These are phyloP conservation scores for Ananas comosus DNA, from an alignment of 176 grass and related monocot genomes.

Conservation along the genomic window DNA sequence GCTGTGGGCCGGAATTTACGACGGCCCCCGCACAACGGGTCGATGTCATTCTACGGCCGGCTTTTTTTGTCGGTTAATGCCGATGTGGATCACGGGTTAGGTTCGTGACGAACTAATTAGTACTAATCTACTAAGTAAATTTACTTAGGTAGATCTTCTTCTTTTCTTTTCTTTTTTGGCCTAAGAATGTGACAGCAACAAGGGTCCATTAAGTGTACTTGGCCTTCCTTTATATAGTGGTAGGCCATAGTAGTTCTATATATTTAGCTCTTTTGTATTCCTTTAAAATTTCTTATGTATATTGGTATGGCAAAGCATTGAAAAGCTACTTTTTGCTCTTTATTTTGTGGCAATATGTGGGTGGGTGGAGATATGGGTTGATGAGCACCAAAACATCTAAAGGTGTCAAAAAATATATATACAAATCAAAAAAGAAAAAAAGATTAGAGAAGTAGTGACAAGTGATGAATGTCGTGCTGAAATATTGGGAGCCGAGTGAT, in stretches of 20 bases:
- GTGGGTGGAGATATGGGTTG: neutral
- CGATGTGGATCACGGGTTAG: neutral
- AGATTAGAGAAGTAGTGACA: no score
- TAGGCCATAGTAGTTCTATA: conserved; percentile 3
- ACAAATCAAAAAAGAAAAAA: no score
- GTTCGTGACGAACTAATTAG: neutral
- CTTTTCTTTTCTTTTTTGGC: neutral
- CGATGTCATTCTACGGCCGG: neutral
- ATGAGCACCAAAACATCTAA: neutral
- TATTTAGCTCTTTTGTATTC: conserved; percentile 5
- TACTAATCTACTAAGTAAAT: neutral
- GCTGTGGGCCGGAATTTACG: neutral
- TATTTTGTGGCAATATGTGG: neutral
- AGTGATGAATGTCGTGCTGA: no score
- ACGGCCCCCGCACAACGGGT: neutral
- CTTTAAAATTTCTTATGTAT: conserved; percentile 8
- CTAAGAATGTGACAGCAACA: neutral
- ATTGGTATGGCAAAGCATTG: neutral
- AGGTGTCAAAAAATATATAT: neutral
- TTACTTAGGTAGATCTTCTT: neutral
- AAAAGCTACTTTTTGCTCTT: conserved; percentile 5
- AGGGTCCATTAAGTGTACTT: conserved; percentile 28
- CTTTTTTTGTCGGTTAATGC: neutral
- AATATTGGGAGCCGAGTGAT: no score
- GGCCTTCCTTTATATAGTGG: conserved; percentile 18